These are phyloP conservation scores for Sphagnum fallax DNA, from an alignment of 228 moss, liverwort and hornwort species.

Conservation along the genomic window DNA sequence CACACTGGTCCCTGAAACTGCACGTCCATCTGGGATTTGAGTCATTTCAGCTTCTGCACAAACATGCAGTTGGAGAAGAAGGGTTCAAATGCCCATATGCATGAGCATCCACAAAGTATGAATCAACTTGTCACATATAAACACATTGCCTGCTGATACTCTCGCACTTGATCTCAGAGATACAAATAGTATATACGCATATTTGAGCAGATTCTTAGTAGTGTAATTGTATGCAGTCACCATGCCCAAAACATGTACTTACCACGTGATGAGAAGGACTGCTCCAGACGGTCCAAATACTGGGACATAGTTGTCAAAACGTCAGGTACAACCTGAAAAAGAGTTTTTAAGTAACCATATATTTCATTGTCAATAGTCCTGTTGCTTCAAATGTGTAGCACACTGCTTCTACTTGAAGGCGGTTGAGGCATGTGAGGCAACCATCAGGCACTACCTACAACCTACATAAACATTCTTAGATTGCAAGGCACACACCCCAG, in stretches of 20 bases:
- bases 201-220: no score
- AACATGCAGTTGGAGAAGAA: neutral
- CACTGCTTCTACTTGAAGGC: neutral
- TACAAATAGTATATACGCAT: no score
- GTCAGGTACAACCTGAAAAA: constrained; percentile 99
- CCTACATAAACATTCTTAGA: no score
- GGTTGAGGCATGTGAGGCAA: neutral
- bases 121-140: neutral
- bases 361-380: constrained; percentile 38
- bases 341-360: constrained; percentile 39
- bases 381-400: neutral
- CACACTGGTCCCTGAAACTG: constrained; percentile 19
- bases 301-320: constrained; percentile 99
- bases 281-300: constrained; percentile 99
- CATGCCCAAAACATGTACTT: neutral
- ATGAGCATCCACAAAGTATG: neutral
- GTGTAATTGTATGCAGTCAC: no score
- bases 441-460: no score
- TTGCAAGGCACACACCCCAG: constrained; percentile 42
- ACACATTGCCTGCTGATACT: no score
- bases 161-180: no score
- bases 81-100: no score
- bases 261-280: constrained; percentile 81
- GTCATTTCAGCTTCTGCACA: constrained; percentile 29
- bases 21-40: constrained; percentile 17